Percentiles rank a stretch among this genome's conserved stretches.
Conservation (phyloP, 768 basidiomycete genomes). For the Auriscalpium microsporum region DNA sequence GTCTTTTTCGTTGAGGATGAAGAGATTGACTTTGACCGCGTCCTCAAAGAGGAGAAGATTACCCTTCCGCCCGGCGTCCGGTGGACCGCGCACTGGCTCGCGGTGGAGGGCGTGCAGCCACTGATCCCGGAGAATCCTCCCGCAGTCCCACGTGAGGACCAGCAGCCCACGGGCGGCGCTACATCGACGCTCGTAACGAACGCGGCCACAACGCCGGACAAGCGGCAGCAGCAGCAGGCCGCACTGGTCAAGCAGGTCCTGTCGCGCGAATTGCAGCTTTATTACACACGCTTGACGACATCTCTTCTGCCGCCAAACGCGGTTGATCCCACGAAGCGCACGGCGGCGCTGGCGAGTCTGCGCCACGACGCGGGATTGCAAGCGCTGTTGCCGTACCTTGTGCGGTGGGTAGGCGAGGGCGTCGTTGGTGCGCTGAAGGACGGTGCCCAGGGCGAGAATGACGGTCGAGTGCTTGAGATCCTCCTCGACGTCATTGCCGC, state of each 20-base stretch:
- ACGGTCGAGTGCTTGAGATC: conserved; percentile 70
- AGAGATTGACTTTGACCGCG: conserved; percentile 92
- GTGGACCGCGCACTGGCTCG: conserved; percentile 96
- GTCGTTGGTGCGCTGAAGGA: conserved; percentile 54
- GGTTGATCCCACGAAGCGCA: conserved; percentile 60
- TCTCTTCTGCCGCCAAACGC: conserved; percentile 66
- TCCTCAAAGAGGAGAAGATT: conserved; percentile 81
- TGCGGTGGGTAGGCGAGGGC: conserved; percentile 91
- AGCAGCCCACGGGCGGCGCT: conserved; percentile 24
- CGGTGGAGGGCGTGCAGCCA: conserved; percentile 96
- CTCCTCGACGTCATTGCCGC: conserved; percentile 80
- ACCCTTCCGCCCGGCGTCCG: conserved; percentile 69
- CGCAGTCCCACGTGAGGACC: conserved; percentile 54
- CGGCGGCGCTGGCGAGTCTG: conserved; percentile 85
- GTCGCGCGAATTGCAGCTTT: conserved; percentile 88
- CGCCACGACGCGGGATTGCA: conserved; percentile 86
- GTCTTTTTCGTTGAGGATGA: conserved; percentile 96
- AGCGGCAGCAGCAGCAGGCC: conserved; percentile 51
- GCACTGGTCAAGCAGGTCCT: conserved; percentile 87
- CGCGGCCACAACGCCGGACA: conserved; percentile 24
- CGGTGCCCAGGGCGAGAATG: conserved; percentile 44
- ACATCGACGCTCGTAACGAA: conserved; percentile 22
- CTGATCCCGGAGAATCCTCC: conserved; percentile 94
- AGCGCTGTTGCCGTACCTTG: conserved; percentile 85
- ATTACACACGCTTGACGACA: conserved; percentile 85